phyloP scores from a whole-genome alignment of 1,139 yeast species.

The Debaryomycetaceae sp. region DNA sequence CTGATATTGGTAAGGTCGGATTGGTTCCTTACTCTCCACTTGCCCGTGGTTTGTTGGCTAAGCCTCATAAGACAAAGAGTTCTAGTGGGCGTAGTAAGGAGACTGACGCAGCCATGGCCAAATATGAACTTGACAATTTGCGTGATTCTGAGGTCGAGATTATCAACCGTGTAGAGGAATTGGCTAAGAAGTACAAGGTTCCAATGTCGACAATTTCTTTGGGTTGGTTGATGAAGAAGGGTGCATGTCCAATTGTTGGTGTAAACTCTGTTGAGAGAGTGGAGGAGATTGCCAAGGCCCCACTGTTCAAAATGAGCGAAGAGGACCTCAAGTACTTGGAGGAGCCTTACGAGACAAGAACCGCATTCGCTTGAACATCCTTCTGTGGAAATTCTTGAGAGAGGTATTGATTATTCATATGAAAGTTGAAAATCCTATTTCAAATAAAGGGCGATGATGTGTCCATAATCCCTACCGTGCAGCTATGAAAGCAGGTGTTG shows the following conservation, averaged over 20 bases:
- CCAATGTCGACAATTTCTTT: conserved; percentile 52
- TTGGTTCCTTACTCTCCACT: conserved; percentile 47
- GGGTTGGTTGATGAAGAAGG: conserved; percentile 52
- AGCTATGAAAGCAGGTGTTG: too few relatives aligned
- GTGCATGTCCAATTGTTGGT: conserved; percentile 51
- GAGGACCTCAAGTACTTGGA: conserved; percentile 45
- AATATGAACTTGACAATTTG: conserved; percentile 1
- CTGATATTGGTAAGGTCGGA: conserved; percentile 35
- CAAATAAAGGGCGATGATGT: too few relatives aligned
- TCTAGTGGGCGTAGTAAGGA: background rate
- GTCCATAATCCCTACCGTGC: too few relatives aligned
- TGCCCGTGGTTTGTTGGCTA: conserved; percentile 41
- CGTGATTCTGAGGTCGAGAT: conserved; percentile 26
- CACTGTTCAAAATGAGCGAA: conserved; percentile 32
- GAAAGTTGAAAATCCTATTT: too few relatives aligned
- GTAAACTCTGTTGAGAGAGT: conserved; percentile 44
- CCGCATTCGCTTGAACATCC: background rate
- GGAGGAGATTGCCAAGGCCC: conserved; percentile 48
- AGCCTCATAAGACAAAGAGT: conserved; percentile 19
- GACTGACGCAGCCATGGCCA: conserved; percentile 1
- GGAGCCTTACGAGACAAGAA: conserved; percentile 38
- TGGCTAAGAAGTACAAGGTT: conserved; percentile 38
- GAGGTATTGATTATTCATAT: too few relatives aligned
- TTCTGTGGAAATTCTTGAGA: background rate
- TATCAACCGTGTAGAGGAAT: conserved; percentile 45